phyloP scores from a whole-genome alignment of 1,284 basidiomycete genomes.

The Fomitopsis betulina region DNA sequence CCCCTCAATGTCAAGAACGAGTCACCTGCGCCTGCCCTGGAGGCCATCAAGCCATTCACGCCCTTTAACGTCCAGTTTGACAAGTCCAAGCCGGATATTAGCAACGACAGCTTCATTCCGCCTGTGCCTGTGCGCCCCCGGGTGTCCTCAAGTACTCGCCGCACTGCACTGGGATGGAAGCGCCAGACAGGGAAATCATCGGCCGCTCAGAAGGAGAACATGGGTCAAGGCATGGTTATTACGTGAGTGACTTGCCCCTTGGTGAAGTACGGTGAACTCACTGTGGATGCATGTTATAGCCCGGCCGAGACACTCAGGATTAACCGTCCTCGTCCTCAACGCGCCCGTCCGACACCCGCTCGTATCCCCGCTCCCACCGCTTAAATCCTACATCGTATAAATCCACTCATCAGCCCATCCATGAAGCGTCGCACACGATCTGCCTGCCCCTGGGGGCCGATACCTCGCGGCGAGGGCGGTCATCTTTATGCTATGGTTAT shows the following conservation, averaged over 20 bases:
- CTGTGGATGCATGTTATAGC: conserved; percentile 28
- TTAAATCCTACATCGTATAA: conserved; percentile 10
- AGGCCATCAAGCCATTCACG: conserved; percentile 39
- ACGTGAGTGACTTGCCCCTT: conserved; percentile 40
- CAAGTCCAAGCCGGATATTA: conserved; percentile 14
- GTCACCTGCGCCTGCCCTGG: conserved; percentile 33
- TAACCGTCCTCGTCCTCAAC: conserved; percentile 56
- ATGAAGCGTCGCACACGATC: neutral
- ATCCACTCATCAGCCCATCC: conserved; percentile 4
- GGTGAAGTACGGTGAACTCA: neutral
- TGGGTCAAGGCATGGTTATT: conserved; percentile 37
- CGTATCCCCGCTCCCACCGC: conserved; percentile 20
- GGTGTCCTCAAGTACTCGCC: conserved; percentile 49
- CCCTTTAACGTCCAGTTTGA: conserved; percentile 30
- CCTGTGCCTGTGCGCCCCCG: conserved; percentile 45
- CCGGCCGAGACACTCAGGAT: conserved; percentile 58
- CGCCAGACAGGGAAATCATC: conserved; percentile 36
- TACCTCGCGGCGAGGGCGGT: conserved; percentile 6
- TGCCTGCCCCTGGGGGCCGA: conserved; percentile 3
- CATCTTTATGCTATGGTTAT: conserved; percentile 23
- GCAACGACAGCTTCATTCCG: conserved; percentile 18
- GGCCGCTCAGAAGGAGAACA: conserved; percentile 46
- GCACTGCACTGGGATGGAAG: conserved; percentile 57
- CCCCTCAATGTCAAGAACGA: conserved; percentile 25
- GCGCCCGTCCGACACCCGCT: conserved; percentile 48